Base-by-base conservation (phyloP, 2,329 filamentous ascomycete species). In the Trichoderma gracile region DNA sequence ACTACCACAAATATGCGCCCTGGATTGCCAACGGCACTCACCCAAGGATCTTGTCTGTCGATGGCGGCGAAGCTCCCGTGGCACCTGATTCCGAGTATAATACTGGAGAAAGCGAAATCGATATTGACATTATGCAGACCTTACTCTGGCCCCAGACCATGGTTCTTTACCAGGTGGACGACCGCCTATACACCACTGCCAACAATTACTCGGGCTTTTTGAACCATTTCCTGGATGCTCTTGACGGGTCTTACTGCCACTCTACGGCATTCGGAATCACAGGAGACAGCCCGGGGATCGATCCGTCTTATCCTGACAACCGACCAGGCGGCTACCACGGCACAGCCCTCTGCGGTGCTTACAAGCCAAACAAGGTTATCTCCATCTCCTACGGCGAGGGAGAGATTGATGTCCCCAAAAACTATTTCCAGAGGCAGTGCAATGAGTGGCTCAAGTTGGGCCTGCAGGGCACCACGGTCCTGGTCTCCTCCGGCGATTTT, bases 201-300 rank as follows among this genome's bases (percentile, higher is more conserved):
- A 67, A 66, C 60, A 66, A 67, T n/a, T 63, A 72, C 79, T 84
- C 71, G 75, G 81, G 64, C 17, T 75, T 74, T 4, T 77, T 79
- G 68, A 78, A 78, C 67, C 79, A 74, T 33, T 78, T 78, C 65
- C 71, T 78, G 23, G 81, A 83, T 65, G 82, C 81, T 30, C 74
- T 84, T 38, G 82, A 84, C 68, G 82, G 81, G 4, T 81, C 79
- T 61, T 84, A 84, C 72, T 84, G 84, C 74, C 78, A 77, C 12
- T 81, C 79, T 64, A 74, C 74, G 14, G 81, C 81, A 3, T 84
- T 75, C 62, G 75, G 75, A 55, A 66, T 66, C 7, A 60, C 66
- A 4, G 66, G 66, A 25, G 64, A 67, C 23, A 66, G 64, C 60
- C 61, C 56, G 12, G 66, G 68, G 5, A 71, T 82, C 17, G 81